These are phyloP conservation scores for Plasmopara halstedii DNA, from an alignment of 352 stramenopile genomes.

Conservation along the genomic window DNA sequence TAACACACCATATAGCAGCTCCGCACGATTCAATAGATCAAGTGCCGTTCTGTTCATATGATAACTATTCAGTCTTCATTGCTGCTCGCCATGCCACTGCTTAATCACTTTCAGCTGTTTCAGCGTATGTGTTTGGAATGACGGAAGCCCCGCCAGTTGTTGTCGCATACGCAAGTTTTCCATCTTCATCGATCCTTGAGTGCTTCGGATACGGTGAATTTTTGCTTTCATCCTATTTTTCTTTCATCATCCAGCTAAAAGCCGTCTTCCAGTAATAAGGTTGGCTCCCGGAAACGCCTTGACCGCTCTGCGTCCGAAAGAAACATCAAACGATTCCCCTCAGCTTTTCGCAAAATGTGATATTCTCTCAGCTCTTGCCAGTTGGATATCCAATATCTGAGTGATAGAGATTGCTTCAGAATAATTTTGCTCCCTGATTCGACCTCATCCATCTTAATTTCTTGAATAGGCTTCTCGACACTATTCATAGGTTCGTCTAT, in stretches of 20 bases:
- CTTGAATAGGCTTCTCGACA: background rate
- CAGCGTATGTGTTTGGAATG: background rate
- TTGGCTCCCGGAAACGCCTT: background rate
- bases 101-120: background rate
- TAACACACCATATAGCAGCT: no score
- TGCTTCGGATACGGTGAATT: no score
- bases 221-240: background rate
- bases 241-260: background rate
- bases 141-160: background rate
- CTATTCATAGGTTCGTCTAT: background rate
- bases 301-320: no score
- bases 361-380: conserved; percentile 2
- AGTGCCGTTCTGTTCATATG: no score
- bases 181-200: no score
- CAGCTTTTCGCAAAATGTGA: no score
- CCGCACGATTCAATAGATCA: no score
- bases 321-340: no score
- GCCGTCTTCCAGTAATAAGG: conserved; percentile 1
- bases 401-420: no score
- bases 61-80: no score
- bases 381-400: no score
- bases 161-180: background rate
- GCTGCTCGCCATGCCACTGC: background rate
- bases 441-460: conserved; percentile 1
- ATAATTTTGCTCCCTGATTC: background rate